Evolutionary conservation across 2,329 filamentous ascomycete species (phyloP), one percentile per base, ranked within the genome.

Genomic region (Ceratocystis cacaofunesta): DNA sequence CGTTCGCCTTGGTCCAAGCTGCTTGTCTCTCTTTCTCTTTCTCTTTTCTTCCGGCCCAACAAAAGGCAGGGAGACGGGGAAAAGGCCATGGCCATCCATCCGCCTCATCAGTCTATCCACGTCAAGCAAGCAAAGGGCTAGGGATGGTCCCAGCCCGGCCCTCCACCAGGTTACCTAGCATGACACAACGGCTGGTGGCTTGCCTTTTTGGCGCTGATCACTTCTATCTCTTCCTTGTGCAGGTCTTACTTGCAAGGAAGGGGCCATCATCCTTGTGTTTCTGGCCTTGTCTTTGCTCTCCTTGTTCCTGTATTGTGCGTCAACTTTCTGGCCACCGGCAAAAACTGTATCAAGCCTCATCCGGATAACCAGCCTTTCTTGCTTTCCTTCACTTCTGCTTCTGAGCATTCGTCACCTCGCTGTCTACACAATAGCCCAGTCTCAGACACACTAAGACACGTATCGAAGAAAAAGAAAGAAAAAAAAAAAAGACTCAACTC

Each of bases 131-230:
- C 6, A 19, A 10, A 52, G 48, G 19, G 19, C 48, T 12, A 41
- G 8, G 10, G 36, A 41, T 41, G 36, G 36, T 12, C 10, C 10
- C 10, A 41, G 36, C 36, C 36, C 8, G 10, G 36, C 36, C 8
- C 46, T 50, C 15, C 52, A 30, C 28, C 28, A n/a, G 25, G 25
- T 32, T 30, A 17, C 52, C 52, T 6, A 32, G 25, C 52, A 32
- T 58, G 28, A 58, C 52, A 30, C 52, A 30, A 32, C 52, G 52
- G 25, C 52, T 7, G 52, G 52, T 58, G 52, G 52, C 52, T 58
- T 58, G 52, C 52, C 36, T 52, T 25, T 58, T 58, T 58, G 52
- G 52, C 52, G 28, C 52, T 36, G 52, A 58, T 58, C 52, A 58
- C 52, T 30, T 58, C 28, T 32, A n/a, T 58, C 52, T 58, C 52